Evolutionary conservation across 495 filamentous ascomycete species (phyloP), one percentile per base, ranked within the genome.

Genomic region (Venustampulla echinocandica): DNA sequence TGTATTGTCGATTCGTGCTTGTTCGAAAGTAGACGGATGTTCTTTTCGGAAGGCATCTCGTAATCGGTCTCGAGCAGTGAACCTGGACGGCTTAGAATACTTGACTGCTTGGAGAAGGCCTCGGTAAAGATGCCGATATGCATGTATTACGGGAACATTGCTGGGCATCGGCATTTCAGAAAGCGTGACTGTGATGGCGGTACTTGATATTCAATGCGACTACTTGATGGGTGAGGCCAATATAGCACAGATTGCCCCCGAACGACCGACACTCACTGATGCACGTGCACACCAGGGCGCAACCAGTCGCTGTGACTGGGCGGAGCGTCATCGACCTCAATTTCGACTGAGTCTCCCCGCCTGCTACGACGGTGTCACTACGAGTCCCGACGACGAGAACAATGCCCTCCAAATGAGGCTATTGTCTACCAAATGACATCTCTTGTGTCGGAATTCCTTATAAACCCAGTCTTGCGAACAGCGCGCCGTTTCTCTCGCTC

Each of bases 41-140:
- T 67, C 64, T 22, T 71, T 72, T 30, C 87, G 85, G 63, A 95
- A 98, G 9, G 80, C 77, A 0, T 54, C 62, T 36, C 86, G 81
- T 27, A 98, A 56, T 48, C 73, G 74, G 37, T 80, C 68, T 27
- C 75, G 73, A 19, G 86, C 59, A 1, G 76, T 71, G 66, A 76
- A 80, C 43, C 87, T 83, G 19, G 80, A 70, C 1, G 93, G 92
- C 36, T 76, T 75, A 0, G 90, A 79, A 67, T 84, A 92, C 46
- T 86, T 82, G 23, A 95, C 74, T 1, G 85, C 89, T 33, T 78
- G 82, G 11, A 97, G 74, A 11, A 76, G 73, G 11, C 76, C 75
- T 34, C 83, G 80, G 54, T 84, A 84, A 30, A 98, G 71, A 27
- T 77, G 69, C 44, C 92, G 82, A 66, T 98, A 98, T 33, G 88